A percentile compares a stretch with the other conserved stretches of the same genome.
These are phyloP conservation scores for Botrytis paeoniae DNA, from an alignment of 2,329 filamentous ascomycete species.

Conservation along the genomic window DNA sequence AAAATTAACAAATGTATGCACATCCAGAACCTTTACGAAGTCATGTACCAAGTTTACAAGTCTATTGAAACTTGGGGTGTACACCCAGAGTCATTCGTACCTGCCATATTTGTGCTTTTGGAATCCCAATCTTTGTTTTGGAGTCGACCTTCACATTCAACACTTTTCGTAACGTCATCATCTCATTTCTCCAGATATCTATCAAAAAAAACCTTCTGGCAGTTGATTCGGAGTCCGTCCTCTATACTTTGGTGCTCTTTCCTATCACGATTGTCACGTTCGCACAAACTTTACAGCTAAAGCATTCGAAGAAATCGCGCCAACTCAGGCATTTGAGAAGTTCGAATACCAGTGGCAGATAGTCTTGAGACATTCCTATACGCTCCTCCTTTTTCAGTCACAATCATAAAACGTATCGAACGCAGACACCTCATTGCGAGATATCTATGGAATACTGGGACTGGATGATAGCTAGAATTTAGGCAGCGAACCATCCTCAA, in stretches of 20 bases:
- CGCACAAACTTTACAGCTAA: background rate
- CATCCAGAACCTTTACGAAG: background rate
- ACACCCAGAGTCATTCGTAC: background rate
- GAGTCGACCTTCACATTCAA: background rate
- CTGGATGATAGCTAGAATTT: too few species aligned
- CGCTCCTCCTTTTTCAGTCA: too few species aligned
- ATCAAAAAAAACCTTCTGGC: background rate
- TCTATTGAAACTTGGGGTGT: too few species aligned
- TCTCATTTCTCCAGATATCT: background rate
- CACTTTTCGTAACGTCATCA: background rate
- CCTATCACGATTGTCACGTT: background rate
- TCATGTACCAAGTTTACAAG: background rate
- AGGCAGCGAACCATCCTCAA: too few species aligned
- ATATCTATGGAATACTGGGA: too few species aligned
- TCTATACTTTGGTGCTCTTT: too few species aligned
- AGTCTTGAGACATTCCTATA: too few species aligned
- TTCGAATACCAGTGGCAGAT: too few species aligned
- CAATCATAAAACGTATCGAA: too few species aligned
- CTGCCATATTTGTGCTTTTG: background rate
- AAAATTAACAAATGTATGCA: background rate
- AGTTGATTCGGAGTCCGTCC: background rate
- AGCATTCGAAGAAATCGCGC: background rate
- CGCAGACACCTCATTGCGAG: too few species aligned
- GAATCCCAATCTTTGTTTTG: background rate
- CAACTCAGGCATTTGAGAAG: too few species aligned